These are phyloP conservation scores for Hordeum pubiflorum DNA, from an alignment of 202 grass and related monocot genomes.

Conservation along the genomic window DNA sequence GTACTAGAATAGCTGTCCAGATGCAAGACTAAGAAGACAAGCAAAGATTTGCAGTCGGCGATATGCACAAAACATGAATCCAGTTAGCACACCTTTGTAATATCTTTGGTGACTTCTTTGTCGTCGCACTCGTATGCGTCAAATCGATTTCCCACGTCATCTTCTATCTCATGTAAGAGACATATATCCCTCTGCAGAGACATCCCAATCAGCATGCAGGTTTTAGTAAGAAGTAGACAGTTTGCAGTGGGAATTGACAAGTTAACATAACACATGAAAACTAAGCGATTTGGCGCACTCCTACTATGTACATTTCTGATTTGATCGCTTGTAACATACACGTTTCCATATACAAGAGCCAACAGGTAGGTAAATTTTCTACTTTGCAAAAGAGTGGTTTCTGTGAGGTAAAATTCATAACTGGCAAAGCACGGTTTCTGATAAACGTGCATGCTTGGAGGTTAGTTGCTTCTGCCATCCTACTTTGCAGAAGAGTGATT, in stretches of 20 bases:
- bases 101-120: conserved; percentile 58
- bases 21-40: not conserved
- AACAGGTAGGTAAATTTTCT: not conserved
- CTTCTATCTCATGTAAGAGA: conserved; percentile 86
- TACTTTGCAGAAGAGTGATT: not conserved
- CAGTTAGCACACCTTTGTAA: conserved; percentile 48
- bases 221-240: not conserved
- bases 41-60: not conserved
- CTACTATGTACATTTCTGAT: not conserved
- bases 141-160: conserved; percentile 53
- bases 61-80: not conserved
- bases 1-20: too few species aligned
- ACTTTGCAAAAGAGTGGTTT: not conserved
- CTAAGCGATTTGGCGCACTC: not conserved
- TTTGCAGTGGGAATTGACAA: not conserved
- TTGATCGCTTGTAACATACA: not conserved
- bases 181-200: conserved; percentile 77
- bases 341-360: not conserved
- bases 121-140: conserved; percentile 41
- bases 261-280: not conserved
- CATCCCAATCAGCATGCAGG: not conserved
- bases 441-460: not conserved
- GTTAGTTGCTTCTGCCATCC: not conserved
- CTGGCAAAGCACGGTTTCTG: not conserved
- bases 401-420: not conserved